These are phyloP conservation scores for Amborella trichopoda DNA, from an alignment of 164 flowering plant genomes.

Conservation along the genomic window DNA sequence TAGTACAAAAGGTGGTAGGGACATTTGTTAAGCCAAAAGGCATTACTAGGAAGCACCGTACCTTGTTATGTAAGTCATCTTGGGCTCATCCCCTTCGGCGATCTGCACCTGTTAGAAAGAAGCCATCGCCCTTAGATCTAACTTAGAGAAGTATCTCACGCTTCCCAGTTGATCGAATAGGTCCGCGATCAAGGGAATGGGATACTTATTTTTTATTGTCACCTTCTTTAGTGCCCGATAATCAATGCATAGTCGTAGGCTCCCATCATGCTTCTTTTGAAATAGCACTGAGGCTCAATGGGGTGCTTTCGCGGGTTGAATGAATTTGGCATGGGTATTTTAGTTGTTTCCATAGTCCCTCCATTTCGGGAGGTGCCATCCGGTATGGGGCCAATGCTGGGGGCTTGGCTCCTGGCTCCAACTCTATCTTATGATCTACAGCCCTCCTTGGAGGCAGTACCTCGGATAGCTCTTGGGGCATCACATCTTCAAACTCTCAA, in stretches of 20 bases:
- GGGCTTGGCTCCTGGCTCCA: not conserved
- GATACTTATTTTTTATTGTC: not conserved
- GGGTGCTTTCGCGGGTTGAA: not conserved
- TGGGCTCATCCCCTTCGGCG: too few relatives aligned
- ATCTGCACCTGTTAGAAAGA: too few relatives aligned
- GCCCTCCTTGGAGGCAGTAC: not conserved
- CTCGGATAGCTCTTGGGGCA: not conserved
- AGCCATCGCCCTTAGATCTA: too few relatives aligned
- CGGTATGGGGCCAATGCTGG: too few relatives aligned
- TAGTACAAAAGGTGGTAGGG: not conserved
- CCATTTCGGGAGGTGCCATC: too few relatives aligned
- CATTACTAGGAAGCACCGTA: too few relatives aligned
- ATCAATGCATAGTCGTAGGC: not conserved
- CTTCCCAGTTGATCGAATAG: not conserved
- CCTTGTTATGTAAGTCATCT: too few relatives aligned
- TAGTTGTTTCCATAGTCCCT: too few relatives aligned
- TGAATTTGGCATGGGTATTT: too few relatives aligned
- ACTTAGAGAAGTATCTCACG: too few relatives aligned
- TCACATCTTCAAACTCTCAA: not conserved
- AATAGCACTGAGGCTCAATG: too few relatives aligned
- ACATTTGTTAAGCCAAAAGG: too few relatives aligned
- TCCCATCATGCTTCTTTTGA: slow-evolving; percentile 1
- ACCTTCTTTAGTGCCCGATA: not conserved
- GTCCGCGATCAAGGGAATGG: not conserved
- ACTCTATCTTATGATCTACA: not conserved